phyloP scores from a whole-genome alignment of 164 flowering plant genomes.

The Brasenia schreberi region DNA sequence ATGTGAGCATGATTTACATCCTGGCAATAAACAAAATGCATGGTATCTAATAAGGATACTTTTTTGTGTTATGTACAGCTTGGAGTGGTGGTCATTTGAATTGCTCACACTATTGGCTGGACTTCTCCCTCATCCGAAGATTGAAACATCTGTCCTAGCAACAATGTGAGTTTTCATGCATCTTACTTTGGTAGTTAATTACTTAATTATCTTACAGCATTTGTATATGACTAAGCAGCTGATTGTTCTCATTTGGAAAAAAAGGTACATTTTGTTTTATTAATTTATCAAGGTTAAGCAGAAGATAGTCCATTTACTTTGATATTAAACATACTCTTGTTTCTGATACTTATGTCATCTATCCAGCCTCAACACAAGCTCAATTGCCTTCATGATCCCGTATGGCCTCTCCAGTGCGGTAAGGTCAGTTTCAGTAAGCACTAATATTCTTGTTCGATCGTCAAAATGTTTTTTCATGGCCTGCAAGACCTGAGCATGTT shows the following conservation, averaged over 20 bases:
- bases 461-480: neutral
- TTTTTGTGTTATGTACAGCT: conserved; percentile 19
- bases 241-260: neutral
- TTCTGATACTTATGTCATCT: neutral
- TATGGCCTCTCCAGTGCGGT: conserved; percentile 8
- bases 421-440: conserved; percentile 2
- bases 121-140: conserved; percentile 52
- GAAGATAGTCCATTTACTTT: neutral
- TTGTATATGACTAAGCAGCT: neutral
- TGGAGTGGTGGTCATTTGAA: conserved; percentile 86
- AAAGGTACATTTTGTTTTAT: neutral
- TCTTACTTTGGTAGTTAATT: neutral
- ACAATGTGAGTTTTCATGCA: conserved; percentile 5
- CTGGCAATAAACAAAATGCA: neutral
- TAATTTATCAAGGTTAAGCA: neutral
- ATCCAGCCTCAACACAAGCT: conserved; percentile 6
- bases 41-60: neutral
- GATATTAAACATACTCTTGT: neutral
- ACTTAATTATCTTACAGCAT: neutral
- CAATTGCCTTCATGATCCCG: conserved; percentile 5
- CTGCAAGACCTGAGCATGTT: neutral
- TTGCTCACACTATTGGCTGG: conserved; percentile 57
- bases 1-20: neutral
- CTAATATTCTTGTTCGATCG: neutral
- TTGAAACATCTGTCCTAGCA: conserved; percentile 73